phyloP scores from a whole-genome alignment of 148 eudicot genomes.

The Fagopyrum homotropicum region DNA sequence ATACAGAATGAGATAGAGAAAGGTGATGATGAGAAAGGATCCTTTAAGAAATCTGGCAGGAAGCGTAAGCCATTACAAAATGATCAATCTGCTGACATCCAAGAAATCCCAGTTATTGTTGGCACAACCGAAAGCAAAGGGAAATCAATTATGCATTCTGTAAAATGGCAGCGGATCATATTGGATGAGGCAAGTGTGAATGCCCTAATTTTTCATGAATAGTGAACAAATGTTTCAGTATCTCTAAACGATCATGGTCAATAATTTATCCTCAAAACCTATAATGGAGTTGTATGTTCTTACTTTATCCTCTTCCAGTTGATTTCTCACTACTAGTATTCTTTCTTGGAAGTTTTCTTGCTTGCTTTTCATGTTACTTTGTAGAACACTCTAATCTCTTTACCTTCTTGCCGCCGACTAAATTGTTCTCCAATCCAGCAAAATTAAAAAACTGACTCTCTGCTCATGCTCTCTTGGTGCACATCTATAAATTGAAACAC shows the following conservation, averaged over 20 bases:
- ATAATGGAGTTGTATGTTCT: neutral
- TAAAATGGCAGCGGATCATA: slow-evolving; percentile 79
- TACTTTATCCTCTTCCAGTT: neutral
- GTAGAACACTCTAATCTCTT: neutral
- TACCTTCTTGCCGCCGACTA: neutral
- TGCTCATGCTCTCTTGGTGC: neutral
- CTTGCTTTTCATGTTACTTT: neutral
- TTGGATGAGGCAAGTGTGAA: slow-evolving; percentile 70
- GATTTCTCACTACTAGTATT: neutral
- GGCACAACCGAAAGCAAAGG: slow-evolving; percentile 20
- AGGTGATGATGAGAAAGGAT: slow-evolving; percentile 22
- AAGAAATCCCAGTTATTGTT: slow-evolving; percentile 6
- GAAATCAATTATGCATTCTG: slow-evolving; percentile 63
- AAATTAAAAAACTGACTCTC: neutral
- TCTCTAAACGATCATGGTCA: neutral
- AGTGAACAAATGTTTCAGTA: neutral
- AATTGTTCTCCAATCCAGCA: neutral
- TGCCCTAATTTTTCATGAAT: neutral
- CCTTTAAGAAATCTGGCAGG: slow-evolving; percentile 22
- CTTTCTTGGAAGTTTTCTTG: neutral
- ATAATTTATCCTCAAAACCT: neutral
- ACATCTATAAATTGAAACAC: neutral
- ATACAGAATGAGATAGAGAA: slow-evolving; percentile 13
- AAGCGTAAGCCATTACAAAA: neutral
- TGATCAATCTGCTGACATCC: slow-evolving; percentile 1